Conservation (phyloP, 768 basidiomycete genomes). For the Sarcodon sp. region DNA sequence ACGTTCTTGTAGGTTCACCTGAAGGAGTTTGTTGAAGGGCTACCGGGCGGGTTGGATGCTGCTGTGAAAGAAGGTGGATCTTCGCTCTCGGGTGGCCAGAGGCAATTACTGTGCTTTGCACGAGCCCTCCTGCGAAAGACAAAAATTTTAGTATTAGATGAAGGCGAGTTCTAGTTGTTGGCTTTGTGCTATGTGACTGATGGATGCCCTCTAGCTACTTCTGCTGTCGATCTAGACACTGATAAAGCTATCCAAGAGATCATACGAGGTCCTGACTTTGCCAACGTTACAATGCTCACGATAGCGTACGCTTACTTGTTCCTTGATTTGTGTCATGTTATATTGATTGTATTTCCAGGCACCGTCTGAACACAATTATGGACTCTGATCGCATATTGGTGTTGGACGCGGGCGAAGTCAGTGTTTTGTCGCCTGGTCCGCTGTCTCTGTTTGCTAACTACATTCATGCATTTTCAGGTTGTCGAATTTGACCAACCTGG, state of each 20-base stretch:
- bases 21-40: conserved; percentile 51
- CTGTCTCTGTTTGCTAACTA: conserved; percentile 4
- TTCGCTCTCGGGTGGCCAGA: conserved; percentile 75
- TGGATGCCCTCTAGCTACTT: conserved; percentile 43
- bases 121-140: conserved; percentile 74
- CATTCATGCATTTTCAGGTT: conserved; percentile 25
- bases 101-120: conserved; percentile 84
- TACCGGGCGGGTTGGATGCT: conserved; percentile 61
- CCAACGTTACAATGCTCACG: conserved; percentile 71
- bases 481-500: conserved; percentile 73
- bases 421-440: conserved; percentile 2
- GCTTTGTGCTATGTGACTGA: background rate
- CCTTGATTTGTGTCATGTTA: background rate
- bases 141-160: conserved; percentile 87
- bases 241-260: conserved; percentile 84
- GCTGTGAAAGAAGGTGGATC: conserved; percentile 66
- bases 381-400: conserved; percentile 76
- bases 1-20: conserved; percentile 37
- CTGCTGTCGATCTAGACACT: conserved; percentile 84
- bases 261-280: conserved; percentile 68
- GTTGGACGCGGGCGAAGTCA: conserved; percentile 63
- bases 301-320: conserved; percentile 49
- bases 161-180: conserved; percentile 34
- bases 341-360: conserved; percentile 22
- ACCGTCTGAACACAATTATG: conserved; percentile 76